Base-by-base conservation (phyloP, 2,329 filamentous ascomycete genomes). In the Trichoderma hamatum region DNA sequence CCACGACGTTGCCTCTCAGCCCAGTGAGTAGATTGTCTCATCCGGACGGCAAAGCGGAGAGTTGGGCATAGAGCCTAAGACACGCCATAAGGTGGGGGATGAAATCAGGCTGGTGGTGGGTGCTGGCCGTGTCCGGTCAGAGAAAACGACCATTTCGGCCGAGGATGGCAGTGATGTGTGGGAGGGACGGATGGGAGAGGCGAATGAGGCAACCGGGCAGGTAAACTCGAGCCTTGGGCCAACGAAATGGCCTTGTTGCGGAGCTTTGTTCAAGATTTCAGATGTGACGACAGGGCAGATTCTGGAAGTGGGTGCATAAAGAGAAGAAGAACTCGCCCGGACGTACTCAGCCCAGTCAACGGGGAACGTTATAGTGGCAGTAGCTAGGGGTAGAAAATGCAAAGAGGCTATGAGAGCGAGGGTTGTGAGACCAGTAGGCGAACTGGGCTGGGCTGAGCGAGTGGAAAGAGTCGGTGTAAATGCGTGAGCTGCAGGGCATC, bases 391-490 rank as follows among this genome's bases (percentile, higher is more conserved):
- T 36, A 34, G 39, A 56, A 24, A 26, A 39, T 26, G n/a, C 24
- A 55, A 49, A 64, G 61, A 64, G 63, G 63, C 63, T 69, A 21
- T 63, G 67, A 64, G 67, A 46, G 51, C 61, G 26, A 24, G 51
- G 51, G 36, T 36, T 58, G 59, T 64, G 62, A 46, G 54, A 32
- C 43, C 24, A 30, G 11, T 36, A 30, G 11, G 54, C 24, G 43
- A 30, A 24, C 63, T 59, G 19, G 64, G 43, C 63, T 49, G 49
- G 36, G 68, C 59, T 60, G 66, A 69, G 69, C 60, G 56, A 68
- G 69, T 64, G 72, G 71, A 64, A 71, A 61, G 64, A 76, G 73
- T 74, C 71, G 72, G 73, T 76, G 72, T 74, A 74, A 75, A 72
- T 75, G 73, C 71, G 55, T 19, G 62, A 46, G 63, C 55, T 54